Percentiles rank a stretch among this genome's conserved stretches.
phyloP scores from a whole-genome alignment of 1,284 basidiomycete species.

The Hypsizygus ulmarius region DNA sequence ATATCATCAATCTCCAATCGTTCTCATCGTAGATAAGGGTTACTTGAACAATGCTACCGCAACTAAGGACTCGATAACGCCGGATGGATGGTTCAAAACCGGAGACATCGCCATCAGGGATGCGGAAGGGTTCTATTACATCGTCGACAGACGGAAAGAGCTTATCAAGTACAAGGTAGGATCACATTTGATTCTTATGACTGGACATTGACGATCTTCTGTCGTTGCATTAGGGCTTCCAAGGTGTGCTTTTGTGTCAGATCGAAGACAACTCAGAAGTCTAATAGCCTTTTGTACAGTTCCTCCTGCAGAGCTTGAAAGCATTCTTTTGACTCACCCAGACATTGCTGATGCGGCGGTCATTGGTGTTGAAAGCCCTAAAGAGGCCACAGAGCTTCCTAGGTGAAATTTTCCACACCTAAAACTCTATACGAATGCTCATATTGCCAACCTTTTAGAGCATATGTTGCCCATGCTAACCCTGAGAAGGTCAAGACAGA shows the following conservation, averaged over 20 bases:
- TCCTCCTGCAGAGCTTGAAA: constrained; percentile 81
- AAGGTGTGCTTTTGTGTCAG: constrained; percentile 39
- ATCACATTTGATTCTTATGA: not conserved
- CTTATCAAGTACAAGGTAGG: constrained; percentile 79
- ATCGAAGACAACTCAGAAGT: not conserved
- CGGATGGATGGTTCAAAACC: constrained; percentile 81
- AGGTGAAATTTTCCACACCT: constrained; percentile 38
- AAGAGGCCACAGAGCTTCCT: constrained; percentile 75
- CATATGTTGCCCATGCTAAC: constrained; percentile 63
- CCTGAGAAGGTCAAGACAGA: constrained; percentile 36
- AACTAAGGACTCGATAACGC: constrained; percentile 64
- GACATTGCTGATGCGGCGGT: constrained; percentile 73
- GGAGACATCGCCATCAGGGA: constrained; percentile 72
- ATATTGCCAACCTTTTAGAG: constrained; percentile 36
- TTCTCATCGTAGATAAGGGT: constrained; percentile 38
- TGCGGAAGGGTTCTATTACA: constrained; percentile 60
- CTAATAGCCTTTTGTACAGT: constrained; percentile 41
- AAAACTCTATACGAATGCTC: not conserved
- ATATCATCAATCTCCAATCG: not conserved
- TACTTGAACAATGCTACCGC: constrained; percentile 68
- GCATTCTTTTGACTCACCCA: constrained; percentile 68
- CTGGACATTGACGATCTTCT: not conserved
- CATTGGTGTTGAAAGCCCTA: constrained; percentile 60
- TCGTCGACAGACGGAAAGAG: constrained; percentile 76
- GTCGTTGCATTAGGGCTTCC: constrained; percentile 46